Base-by-base conservation (phyloP, 23 red algal genomes). In the Gracilaria gracilis region DNA sequence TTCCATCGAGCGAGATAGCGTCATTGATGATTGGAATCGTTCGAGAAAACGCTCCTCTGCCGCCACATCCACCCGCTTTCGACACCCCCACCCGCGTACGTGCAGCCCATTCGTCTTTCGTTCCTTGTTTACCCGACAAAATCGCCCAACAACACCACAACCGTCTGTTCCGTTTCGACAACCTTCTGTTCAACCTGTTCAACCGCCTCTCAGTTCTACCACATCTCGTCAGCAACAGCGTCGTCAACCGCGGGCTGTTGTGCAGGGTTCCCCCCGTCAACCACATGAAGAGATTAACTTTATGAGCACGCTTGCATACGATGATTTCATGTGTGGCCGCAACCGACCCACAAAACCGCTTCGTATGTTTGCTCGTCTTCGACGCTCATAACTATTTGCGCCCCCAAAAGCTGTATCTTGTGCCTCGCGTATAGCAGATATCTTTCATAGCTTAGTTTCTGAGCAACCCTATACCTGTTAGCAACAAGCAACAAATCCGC, bases 301-400 rank as follows among this genome's bases (percentile, higher is more conserved):
- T 4, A 31, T 77, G 38, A 51, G 72, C 27, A 51, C 72, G 39
- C 72, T 77, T 50, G 72, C 72, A 23, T 77, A 77, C 20, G 72
- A 77, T 28, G 72, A 77, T 42, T 77, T 77, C 72, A 77, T 77
- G 72, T 33, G 28, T 31, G 72, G 72, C 29, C 72, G 46, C 19
- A 77, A 77, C 39, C 31, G 72, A 25, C 72, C 72, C 11, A 39
- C 38, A 14, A 77, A 77, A 51, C 19, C 72, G 13, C 23, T 77
- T 77, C 72, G 72, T 50, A 9, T 77, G 14, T 77, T 77, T 11
- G 72, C 72, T 0, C 38, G 72, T 7, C 46, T 77, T 50, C 72
- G 72, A 77, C 72, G 72, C 37, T 36, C 64, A 37, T 69, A 24
- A 69, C 64, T 69, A 1, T 20, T n/a, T 55, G 51, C 7, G 51